phyloP scores from a whole-genome alignment of 805 yeast genomes.

The Schizosaccharomyces cryophilus region DNA sequence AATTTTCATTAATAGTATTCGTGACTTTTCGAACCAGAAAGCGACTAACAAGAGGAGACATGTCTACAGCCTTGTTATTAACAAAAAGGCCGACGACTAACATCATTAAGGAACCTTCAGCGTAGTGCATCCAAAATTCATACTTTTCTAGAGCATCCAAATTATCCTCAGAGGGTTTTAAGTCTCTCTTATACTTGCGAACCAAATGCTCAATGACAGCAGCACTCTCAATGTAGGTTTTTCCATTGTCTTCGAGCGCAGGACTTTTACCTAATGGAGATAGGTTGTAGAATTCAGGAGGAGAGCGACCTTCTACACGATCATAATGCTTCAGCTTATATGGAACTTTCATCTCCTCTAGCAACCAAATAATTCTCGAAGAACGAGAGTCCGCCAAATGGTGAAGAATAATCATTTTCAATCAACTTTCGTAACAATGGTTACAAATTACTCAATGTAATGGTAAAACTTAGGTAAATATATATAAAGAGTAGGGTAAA shows the following conservation, averaged over 20 bases:
- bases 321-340: conserved; percentile 30
- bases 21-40: conserved; percentile 21
- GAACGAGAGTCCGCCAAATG: conserved; percentile 22
- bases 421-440: background rate
- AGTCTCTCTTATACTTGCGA: conserved; percentile 19
- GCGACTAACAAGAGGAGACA: conserved; percentile 23
- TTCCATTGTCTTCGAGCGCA: conserved; percentile 23
- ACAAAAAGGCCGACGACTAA: conserved; percentile 17
- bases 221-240: conserved; percentile 33
- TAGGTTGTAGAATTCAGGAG: conserved; percentile 23
- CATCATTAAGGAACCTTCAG: conserved; percentile 41
- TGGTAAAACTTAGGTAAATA: too few relatives aligned
- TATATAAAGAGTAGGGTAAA: too few relatives aligned
- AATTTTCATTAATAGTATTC: conserved; percentile 23
- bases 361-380: conserved; percentile 35
- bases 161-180: conserved; percentile 17
- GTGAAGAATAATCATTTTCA: background rate
- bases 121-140: conserved; percentile 28
- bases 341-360: conserved; percentile 33
- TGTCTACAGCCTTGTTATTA: background rate
- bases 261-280: conserved; percentile 48
- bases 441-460: too few relatives aligned
- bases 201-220: conserved; percentile 29
- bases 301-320: conserved; percentile 27
- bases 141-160: conserved; percentile 19